Percentiles rank a stretch among this genome's conserved stretches.
phyloP scores from a whole-genome alignment of 495 filamentous ascomycete species.

The Penicillium egyptiacum region DNA sequence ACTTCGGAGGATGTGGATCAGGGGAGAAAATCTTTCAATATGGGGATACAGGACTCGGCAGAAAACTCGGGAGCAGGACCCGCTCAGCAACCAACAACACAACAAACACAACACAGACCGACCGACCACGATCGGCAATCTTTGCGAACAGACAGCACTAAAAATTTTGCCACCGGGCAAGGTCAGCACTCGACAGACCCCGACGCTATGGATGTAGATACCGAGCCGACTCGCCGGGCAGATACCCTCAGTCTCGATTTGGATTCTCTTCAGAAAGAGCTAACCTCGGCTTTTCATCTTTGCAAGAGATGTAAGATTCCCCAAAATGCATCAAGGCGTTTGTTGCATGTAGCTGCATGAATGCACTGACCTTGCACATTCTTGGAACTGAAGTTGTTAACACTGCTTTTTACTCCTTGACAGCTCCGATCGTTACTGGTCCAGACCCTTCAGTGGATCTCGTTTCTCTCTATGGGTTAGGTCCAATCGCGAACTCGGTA shows the following conservation, averaged over 20 bases:
- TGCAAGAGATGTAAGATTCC: slow-evolving; percentile 53
- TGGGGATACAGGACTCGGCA: slow-evolving; percentile 25
- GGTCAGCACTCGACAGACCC: slow-evolving; percentile 16
- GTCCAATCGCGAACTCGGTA: slow-evolving; percentile 60
- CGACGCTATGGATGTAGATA: slow-evolving; percentile 46
- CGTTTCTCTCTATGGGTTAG: slow-evolving; percentile 61
- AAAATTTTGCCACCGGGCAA: slow-evolving; percentile 29
- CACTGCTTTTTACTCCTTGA: slow-evolving; percentile 34
- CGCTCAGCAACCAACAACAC: slow-evolving; percentile 27
- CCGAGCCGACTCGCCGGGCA: slow-evolving; percentile 17
- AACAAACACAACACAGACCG: slow-evolving; percentile 33
- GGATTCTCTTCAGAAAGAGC: slow-evolving; percentile 48
- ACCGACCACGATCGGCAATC: slow-evolving; percentile 42
- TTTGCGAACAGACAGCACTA: slow-evolving; percentile 14
- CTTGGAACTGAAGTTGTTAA: slow-evolving; percentile 45
- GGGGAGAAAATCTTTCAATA: slow-evolving; percentile 31
- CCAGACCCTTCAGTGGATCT: slow-evolving; percentile 65
- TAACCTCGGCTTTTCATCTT: slow-evolving; percentile 50
- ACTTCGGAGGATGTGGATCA: slow-evolving; percentile 38
- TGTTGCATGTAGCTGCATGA: slow-evolving; percentile 28
- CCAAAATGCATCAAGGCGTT: slow-evolving; percentile 33
- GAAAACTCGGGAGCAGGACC: slow-evolving; percentile 18
- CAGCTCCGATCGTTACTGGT: slow-evolving; percentile 47
- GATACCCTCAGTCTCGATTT: slow-evolving; percentile 33
- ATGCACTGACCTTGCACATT: slow-evolving; percentile 28